These are phyloP conservation scores for Mollisia scopiformis DNA, from an alignment of 2,329 filamentous ascomycete genomes.

Conservation along the genomic window DNA sequence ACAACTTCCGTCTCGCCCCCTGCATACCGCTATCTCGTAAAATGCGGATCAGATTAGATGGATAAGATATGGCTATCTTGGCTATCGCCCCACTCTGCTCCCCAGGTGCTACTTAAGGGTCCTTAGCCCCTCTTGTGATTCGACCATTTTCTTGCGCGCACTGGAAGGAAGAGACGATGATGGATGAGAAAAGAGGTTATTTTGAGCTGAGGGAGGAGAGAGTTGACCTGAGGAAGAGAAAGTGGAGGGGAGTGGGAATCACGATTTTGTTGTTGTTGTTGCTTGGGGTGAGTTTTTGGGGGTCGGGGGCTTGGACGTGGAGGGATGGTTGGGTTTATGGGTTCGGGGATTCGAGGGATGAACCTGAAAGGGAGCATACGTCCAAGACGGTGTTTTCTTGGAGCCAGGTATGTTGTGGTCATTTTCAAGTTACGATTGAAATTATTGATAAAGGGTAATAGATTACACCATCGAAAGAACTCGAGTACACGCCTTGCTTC, in stretches of 20 bases:
- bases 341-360: neutral
- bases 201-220: too few species aligned
- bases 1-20: too few species aligned
- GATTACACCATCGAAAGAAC: conserved; percentile 18
- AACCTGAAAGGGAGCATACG: neutral
- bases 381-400: neutral
- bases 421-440: neutral
- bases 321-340: neutral
- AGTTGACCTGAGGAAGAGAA: too few species aligned
- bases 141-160: neutral
- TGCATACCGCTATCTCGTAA: neutral
- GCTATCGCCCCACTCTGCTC: neutral
- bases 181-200: too few species aligned
- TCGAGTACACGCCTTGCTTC: conserved; percentile 40
- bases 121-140: neutral
- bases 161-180: too few species aligned
- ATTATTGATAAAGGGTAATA: neutral
- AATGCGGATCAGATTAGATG: neutral
- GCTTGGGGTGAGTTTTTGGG: neutral
- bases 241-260: neutral
- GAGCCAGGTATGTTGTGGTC: neutral
- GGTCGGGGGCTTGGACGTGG: neutral
- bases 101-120: neutral
- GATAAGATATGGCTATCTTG: conserved; percentile 1
- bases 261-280: neutral